phyloP scores from a whole-genome alignment of 2,329 filamentous ascomycete species.

The Knufia petricola region DNA sequence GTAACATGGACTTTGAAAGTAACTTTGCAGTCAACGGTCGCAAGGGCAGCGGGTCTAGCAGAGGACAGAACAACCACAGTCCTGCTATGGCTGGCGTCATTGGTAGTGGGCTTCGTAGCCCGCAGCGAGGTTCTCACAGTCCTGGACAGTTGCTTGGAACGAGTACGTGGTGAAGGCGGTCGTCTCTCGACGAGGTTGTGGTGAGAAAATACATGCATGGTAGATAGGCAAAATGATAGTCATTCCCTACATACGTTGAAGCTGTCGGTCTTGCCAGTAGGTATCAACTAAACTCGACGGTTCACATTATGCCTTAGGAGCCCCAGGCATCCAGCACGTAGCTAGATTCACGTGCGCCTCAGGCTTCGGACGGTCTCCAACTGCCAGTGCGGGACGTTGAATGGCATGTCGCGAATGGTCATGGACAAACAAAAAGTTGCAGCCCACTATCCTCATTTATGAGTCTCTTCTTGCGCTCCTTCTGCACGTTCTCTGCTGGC shows the following conservation, averaged over 20 bases:
- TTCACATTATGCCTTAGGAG: too few species aligned
- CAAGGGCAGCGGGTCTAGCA: conserved; percentile 23
- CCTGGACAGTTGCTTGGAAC: conserved; percentile 19
- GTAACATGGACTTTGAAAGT: conserved; percentile 18
- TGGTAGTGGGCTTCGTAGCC: conserved; percentile 18
- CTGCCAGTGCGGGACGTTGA: background rate
- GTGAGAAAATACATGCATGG: background rate
- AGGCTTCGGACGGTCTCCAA: background rate
- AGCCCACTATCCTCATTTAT: conserved; percentile 6
- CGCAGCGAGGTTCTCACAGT: conserved; percentile 19
- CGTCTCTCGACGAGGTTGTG: background rate
- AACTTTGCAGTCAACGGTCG: conserved; percentile 12
- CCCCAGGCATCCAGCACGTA: too few species aligned
- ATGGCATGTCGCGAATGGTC: background rate
- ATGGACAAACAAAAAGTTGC: background rate
- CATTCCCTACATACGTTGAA: background rate
- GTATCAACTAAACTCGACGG: too few species aligned
- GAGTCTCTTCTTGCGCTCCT: conserved; percentile 5
- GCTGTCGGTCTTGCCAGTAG: too few species aligned
- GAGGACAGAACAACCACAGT: conserved; percentile 23
- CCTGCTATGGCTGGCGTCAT: conserved; percentile 17
- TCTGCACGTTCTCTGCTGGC: conserved; percentile 4
- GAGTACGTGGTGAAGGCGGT: conserved; percentile 14
- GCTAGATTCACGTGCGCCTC: too few species aligned
- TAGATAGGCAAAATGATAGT: conserved; percentile 9